phyloP scores from a whole-genome alignment of 345 rosid genomes.

The Balakata baccata region DNA sequence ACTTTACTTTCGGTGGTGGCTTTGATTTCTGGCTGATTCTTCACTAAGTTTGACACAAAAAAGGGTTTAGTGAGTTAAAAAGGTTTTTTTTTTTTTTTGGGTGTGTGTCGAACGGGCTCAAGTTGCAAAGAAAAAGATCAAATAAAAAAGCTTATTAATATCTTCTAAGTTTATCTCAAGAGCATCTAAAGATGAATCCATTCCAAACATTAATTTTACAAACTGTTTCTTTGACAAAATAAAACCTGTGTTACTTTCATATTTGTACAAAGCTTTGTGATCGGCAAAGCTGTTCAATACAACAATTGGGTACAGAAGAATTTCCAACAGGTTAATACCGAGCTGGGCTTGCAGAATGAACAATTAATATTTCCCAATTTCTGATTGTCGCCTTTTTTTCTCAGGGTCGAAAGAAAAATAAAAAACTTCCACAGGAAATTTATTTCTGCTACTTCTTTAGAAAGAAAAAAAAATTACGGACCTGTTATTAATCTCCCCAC shows the following conservation, averaged over 20 bases:
- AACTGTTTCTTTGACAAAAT: conserved; percentile 18
- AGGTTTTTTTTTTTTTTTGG: too few species aligned
- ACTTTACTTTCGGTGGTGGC: too few species aligned
- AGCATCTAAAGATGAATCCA: conserved; percentile 19
- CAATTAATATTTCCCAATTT: conserved; percentile 15
- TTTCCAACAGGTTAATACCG: conserved; percentile 14
- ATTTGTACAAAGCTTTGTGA: conserved; percentile 35
- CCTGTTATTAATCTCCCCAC: conserved; percentile 75
- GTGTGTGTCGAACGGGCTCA: too few species aligned
- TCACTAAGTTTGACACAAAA: too few species aligned
- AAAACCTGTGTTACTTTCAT: conserved; percentile 26
- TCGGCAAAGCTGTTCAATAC: conserved; percentile 22
- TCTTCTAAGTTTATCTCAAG: too few species aligned
- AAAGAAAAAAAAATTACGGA: conserved; percentile 40
- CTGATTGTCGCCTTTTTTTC: conserved; percentile 19
- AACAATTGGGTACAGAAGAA: neutral
- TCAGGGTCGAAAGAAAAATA: conserved; percentile 12
- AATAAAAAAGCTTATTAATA: too few species aligned
- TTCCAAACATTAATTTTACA: conserved; percentile 34
- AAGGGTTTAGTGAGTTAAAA: too few species aligned
- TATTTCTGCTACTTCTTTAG: conserved; percentile 16
- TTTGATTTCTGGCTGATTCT: too few species aligned
- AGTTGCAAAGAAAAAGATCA: too few species aligned
- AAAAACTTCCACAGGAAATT: conserved; percentile 14
- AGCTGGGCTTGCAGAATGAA: conserved; percentile 16